Percentiles rank a stretch among this genome's conserved stretches.
phyloP scores from a whole-genome alignment of 2,329 filamentous ascomycete species.

The Fusarium sp. region DNA sequence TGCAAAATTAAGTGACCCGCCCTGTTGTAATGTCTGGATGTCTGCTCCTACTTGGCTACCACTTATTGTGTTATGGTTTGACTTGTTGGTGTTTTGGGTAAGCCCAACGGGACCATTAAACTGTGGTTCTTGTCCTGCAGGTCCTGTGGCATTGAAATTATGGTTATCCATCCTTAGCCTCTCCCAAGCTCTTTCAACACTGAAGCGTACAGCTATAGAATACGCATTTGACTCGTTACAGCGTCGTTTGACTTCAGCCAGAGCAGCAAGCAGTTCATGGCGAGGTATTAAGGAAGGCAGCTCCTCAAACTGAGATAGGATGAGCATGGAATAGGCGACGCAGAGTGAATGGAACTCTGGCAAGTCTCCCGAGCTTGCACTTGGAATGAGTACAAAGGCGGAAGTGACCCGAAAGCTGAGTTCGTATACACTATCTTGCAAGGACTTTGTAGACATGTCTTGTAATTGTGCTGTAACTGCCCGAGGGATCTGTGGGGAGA shows the following conservation, averaged over 20 bases:
- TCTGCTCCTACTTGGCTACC: background rate
- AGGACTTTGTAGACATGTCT: conserved; percentile 12
- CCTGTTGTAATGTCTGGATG: background rate
- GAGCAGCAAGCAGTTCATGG: conserved; percentile 3
- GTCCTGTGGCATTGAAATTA: background rate
- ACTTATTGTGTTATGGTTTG: background rate
- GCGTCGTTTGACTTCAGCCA: conserved; percentile 24
- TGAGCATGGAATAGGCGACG: conserved; percentile 29
- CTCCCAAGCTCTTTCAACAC: conserved; percentile 32
- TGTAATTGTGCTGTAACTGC: conserved; percentile 4
- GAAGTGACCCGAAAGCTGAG: conserved; percentile 24
- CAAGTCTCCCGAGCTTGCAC: conserved; percentile 23
- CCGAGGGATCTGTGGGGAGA: conserved; percentile 12
- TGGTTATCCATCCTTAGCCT: conserved; percentile 10
- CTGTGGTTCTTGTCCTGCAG: background rate
- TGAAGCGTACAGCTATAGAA: conserved; percentile 26
- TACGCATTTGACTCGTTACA: conserved; percentile 22
- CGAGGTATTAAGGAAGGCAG: conserved; percentile 4
- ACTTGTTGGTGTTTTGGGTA: conserved; percentile 1
- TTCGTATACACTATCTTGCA: conserved; percentile 24
- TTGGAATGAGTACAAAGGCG: conserved; percentile 26
- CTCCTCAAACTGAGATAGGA: conserved; percentile 31
- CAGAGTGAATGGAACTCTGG: conserved; percentile 33
- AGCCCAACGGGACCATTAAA: background rate
- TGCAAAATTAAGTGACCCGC: background rate